Percentiles rank a stretch among this genome's conserved stretches.
Conservation (phyloP, 768 basidiomycete species). For the Hericium coralloides region DNA sequence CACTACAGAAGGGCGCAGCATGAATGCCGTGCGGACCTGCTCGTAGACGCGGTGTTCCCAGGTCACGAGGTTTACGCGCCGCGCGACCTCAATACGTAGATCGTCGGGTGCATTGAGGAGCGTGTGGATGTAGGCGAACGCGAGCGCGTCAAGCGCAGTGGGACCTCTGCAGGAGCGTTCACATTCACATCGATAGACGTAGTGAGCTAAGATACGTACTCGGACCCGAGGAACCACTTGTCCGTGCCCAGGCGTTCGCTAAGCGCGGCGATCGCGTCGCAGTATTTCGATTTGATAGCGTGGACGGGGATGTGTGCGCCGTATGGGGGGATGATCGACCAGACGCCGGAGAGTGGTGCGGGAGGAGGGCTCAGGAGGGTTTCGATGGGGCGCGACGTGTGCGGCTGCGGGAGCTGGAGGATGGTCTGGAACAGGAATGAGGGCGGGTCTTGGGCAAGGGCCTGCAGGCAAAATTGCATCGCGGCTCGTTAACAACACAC, state of each 20-base stretch:
- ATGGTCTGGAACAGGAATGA: constrained; percentile 33
- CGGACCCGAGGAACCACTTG: constrained; percentile 74
- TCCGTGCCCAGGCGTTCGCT: constrained; percentile 70
- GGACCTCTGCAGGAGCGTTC: constrained; percentile 41
- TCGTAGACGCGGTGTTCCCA: constrained; percentile 70
- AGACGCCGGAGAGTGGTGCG: constrained; percentile 61
- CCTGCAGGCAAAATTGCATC: constrained; percentile 22
- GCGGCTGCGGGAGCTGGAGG: constrained; percentile 28
- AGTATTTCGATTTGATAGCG: constrained; percentile 48
- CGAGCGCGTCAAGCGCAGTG: constrained; percentile 73
- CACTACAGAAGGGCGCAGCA: background rate
- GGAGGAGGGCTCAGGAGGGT: constrained; percentile 56
- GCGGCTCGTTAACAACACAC: too few relatives aligned
- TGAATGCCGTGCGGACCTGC: constrained; percentile 42
- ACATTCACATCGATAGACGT: background rate
- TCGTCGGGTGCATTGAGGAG: constrained; percentile 38
- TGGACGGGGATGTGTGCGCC: constrained; percentile 47
- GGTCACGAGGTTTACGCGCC: constrained; percentile 66
- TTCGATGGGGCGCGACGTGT: constrained; percentile 27
- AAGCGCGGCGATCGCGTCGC: constrained; percentile 63
- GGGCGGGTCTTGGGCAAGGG: constrained; percentile 38
- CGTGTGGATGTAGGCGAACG: constrained; percentile 73
- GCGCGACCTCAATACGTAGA: constrained; percentile 56
- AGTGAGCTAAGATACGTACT: constrained; percentile 31
- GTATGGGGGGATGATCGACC: constrained; percentile 49